Percentiles rank a stretch among this genome's conserved stretches.
Evolutionary conservation across 768 basidiomycete species (phyloP).

Genomic region (Podaxis sp.): DNA sequence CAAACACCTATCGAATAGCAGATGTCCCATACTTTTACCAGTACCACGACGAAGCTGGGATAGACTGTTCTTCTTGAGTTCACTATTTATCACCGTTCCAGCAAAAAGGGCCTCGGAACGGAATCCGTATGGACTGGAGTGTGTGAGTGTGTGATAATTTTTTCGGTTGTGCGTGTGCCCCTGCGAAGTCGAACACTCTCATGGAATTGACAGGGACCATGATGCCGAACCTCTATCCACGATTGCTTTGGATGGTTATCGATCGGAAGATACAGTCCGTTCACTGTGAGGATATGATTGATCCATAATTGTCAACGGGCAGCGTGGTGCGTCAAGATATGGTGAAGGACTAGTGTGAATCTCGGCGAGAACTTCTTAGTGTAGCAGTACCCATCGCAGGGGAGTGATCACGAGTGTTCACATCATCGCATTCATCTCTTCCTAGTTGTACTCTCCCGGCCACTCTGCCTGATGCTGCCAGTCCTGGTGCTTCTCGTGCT

Average conservation of each 20-base stretch:
- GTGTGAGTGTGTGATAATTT: not conserved
- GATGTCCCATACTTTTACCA: not conserved
- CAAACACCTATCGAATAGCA: not conserved
- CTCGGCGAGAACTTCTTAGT: not conserved
- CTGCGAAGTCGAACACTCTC: not conserved
- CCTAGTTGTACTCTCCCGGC: not conserved
- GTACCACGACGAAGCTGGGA: not conserved
- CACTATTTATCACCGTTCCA: too few species aligned
- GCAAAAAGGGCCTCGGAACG: too few species aligned
- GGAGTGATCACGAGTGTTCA: not conserved
- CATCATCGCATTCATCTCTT: slow-evolving; percentile 5
- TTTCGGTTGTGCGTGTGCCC: not conserved
- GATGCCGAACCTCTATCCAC: not conserved
- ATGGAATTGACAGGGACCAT: not conserved
- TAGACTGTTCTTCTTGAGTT: not conserved
- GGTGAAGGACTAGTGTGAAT: not conserved
- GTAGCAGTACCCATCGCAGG: not conserved
- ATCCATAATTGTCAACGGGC: not conserved
- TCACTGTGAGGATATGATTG: not conserved
- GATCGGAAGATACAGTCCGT: not conserved
- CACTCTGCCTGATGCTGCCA: not conserved
- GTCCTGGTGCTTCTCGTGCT: not conserved
- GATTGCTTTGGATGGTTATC: not conserved
- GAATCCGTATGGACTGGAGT: not conserved
- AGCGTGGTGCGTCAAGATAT: not conserved